Conservation (phyloP, 805 yeast genomes). For the Kluyveromyces siamensis region DNA sequence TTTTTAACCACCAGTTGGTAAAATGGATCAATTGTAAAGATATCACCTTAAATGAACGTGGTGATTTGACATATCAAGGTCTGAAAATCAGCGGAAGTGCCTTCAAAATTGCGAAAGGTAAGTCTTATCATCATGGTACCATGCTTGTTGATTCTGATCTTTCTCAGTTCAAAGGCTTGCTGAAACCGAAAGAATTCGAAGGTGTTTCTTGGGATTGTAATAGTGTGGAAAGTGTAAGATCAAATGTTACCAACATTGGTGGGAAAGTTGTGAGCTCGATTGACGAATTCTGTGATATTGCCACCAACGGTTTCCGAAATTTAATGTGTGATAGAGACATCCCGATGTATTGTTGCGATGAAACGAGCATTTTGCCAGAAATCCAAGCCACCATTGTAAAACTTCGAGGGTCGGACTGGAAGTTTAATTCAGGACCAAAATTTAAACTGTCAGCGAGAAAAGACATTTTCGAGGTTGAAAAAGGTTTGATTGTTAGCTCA, state of each 20-base stretch:
- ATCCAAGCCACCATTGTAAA: conserved; percentile 33
- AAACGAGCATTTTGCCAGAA: conserved; percentile 27
- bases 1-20: conserved; percentile 43
- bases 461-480: conserved; percentile 38
- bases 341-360: conserved; percentile 24
- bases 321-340: conserved; percentile 17
- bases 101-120: conserved; percentile 71
- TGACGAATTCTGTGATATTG: conserved; percentile 23
- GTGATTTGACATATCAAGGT: conserved; percentile 58
- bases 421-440: conserved; percentile 64
- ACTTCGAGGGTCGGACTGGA: conserved; percentile 63
- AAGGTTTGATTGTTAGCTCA: conserved; percentile 31
- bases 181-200: conserved; percentile 38
- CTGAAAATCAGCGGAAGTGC: conserved; percentile 89
- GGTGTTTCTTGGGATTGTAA: conserved; percentile 39
- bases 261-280: conserved; percentile 34
- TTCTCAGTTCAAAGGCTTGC: conserved; percentile 46
- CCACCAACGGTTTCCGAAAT: conserved; percentile 18
- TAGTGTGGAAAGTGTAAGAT: conserved; percentile 68
- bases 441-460: conserved; percentile 46
- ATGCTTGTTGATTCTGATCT: conserved; percentile 70
- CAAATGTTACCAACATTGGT: conserved; percentile 65
- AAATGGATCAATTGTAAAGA: conserved; percentile 18
- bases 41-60: conserved; percentile 57
- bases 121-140: conserved; percentile 92